phyloP scores from a whole-genome alignment of 805 yeast genomes.

The Torulaspora franciscae region DNA sequence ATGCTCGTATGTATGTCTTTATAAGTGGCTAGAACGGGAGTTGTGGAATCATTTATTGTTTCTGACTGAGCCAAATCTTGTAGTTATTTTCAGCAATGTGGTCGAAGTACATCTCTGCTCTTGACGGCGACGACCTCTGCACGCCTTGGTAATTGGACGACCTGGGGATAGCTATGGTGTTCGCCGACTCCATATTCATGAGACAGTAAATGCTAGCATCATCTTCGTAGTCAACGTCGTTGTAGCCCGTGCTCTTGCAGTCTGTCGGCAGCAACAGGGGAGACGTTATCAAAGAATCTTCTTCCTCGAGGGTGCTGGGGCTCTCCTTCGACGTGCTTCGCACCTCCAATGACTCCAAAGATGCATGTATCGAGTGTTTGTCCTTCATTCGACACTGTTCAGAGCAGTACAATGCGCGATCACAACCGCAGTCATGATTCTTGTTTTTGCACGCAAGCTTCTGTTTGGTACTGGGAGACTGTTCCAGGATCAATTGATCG shows the following conservation, averaged over 20 bases:
- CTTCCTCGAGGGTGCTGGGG: slow-evolving; percentile 12
- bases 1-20: slow-evolving; percentile 10
- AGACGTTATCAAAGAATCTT: slow-evolving; percentile 22
- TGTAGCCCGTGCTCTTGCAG: background rate
- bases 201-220: slow-evolving; percentile 8
- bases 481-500: slow-evolving; percentile 35
- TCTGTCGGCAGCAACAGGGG: slow-evolving; percentile 24
- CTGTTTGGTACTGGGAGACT: slow-evolving; percentile 8
- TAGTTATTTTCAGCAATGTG: slow-evolving; percentile 32
- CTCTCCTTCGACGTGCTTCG: slow-evolving; percentile 3
- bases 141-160: background rate
- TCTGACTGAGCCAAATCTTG: slow-evolving; percentile 30
- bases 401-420: slow-evolving; percentile 26
- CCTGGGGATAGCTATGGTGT: slow-evolving; percentile 10
- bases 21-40: slow-evolving; percentile 2
- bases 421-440: slow-evolving; percentile 7
- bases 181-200: slow-evolving; percentile 11
- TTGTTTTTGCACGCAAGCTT: slow-evolving; percentile 3
- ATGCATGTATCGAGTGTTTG: slow-evolving; percentile 5
- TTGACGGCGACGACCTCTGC: background rate
- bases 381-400: slow-evolving; percentile 23
- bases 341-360: slow-evolving; percentile 8
- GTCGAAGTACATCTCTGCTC: slow-evolving; percentile 15
- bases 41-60: slow-evolving; percentile 6
- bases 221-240: slow-evolving; percentile 2